These are phyloP conservation scores for Ilyonectria destructans DNA, from an alignment of 2,329 filamentous ascomycete species.

Conservation along the genomic window DNA sequence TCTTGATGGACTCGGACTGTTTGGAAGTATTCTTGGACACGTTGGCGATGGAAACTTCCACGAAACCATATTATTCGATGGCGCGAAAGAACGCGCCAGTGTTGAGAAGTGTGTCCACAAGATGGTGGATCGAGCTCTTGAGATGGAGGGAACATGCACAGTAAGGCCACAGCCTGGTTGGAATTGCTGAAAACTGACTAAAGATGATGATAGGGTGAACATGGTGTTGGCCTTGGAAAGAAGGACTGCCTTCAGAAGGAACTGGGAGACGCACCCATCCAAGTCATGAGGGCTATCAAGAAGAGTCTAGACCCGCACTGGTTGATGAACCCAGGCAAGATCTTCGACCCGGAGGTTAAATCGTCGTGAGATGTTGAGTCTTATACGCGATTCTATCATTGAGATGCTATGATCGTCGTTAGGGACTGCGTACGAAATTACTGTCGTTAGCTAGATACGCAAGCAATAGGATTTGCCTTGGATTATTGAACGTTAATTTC, in stretches of 20 bases:
- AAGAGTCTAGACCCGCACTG: slow-evolving; percentile 5
- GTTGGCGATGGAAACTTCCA: slow-evolving; percentile 82
- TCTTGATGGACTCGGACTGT: slow-evolving; percentile 69
- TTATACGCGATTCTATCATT: not conserved
- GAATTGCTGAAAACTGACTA: not conserved
- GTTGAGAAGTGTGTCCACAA: slow-evolving; percentile 65
- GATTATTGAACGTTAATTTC: too few relatives aligned
- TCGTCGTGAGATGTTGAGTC: not conserved
- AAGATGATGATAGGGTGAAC: slow-evolving; percentile 52
- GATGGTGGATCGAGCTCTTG: slow-evolving; percentile 12
- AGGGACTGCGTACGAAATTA: too few relatives aligned
- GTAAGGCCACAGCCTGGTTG: not conserved
- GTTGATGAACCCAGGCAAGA: slow-evolving; percentile 13
- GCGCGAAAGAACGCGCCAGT: slow-evolving; percentile 57
- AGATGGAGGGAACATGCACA: slow-evolving; percentile 9
- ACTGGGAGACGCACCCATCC: slow-evolving; percentile 68
- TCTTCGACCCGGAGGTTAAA: not conserved
- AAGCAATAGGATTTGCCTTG: too few relatives aligned
- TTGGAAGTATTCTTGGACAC: slow-evolving; percentile 75
- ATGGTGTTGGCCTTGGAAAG: slow-evolving; percentile 74
- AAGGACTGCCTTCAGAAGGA: slow-evolving; percentile 69
- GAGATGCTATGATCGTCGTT: not conserved
- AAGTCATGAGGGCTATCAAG: slow-evolving; percentile 68
- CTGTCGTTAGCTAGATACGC: too few relatives aligned
- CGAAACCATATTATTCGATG: slow-evolving; percentile 58